phyloP scores from a whole-genome alignment of 2,329 filamentous ascomycete species.

The Cordyceps cateniannulata region DNA sequence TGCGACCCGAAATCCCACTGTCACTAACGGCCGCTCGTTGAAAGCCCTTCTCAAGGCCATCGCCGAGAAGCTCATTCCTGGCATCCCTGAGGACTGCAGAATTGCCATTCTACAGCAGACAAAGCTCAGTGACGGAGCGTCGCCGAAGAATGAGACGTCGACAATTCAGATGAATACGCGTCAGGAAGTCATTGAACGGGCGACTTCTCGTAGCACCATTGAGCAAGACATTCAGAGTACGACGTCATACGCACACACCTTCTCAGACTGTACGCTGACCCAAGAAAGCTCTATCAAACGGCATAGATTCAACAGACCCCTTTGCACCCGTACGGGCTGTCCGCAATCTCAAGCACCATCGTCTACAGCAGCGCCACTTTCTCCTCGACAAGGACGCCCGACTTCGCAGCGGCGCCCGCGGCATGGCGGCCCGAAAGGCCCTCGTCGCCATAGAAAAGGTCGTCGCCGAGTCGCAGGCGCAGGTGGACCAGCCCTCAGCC shows the following conservation, averaged over 20 bases:
- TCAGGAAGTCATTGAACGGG: conserved; percentile 60
- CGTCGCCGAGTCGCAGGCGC: conserved; percentile 47
- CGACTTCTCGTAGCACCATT: conserved; percentile 48
- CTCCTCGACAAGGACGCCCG: conserved; percentile 67
- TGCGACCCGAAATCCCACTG: not conserved
- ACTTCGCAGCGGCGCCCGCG: conserved; percentile 67
- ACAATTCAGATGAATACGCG: conserved; percentile 41
- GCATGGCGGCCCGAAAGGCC: conserved; percentile 68
- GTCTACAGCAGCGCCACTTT: conserved; percentile 57
- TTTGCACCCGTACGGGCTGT: conserved; percentile 54
- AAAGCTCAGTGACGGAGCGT: conserved; percentile 19
- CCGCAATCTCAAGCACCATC: conserved; percentile 55
- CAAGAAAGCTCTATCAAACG: conserved; percentile 45
- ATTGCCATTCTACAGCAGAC: conserved; percentile 68
- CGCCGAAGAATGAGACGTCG: conserved; percentile 7
- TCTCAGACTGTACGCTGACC: not conserved
- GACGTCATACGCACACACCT: conserved; percentile 12
- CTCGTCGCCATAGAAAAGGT: conserved; percentile 63
- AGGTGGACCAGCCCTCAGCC: conserved; percentile 46
- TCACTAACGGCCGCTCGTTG: not conserved
- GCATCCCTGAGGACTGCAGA: conserved; percentile 59
- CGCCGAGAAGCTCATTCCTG: conserved; percentile 71
- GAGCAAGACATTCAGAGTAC: conserved; percentile 55
- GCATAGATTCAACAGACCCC: conserved; percentile 50
- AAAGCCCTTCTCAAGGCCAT: conserved; percentile 68